A percentile compares a stretch with the other conserved stretches of the same genome.
Evolutionary conservation across 805 yeast species (phyloP).

Genomic region (Yarrowia phangngaensis): DNA sequence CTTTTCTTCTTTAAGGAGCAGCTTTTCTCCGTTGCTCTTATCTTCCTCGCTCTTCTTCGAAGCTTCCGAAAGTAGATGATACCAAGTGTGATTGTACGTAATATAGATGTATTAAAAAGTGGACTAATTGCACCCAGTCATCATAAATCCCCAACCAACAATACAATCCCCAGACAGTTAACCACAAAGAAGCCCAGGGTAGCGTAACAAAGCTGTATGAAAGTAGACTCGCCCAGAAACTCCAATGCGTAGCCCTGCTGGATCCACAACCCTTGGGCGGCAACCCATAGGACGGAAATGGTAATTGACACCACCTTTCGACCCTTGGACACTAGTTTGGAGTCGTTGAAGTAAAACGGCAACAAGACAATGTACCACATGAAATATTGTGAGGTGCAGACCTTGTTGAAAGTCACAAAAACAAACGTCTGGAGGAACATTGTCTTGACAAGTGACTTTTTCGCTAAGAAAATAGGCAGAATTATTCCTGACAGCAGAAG

Average conservation of each 20-base stretch:
- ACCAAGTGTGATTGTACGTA: too few relatives aligned
- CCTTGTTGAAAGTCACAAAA: conserved; percentile 77
- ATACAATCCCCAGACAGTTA: conserved; percentile 59
- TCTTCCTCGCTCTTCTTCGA: conserved; percentile 47
- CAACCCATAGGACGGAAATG: conserved; percentile 57
- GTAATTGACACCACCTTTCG: conserved; percentile 31
- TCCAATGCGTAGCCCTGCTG: conserved; percentile 73
- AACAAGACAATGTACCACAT: conserved; percentile 87
- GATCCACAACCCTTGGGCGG: conserved; percentile 74
- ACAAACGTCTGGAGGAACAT: conserved; percentile 72
- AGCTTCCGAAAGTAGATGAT: conserved; percentile 27
- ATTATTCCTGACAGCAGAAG: conserved; percentile 54
- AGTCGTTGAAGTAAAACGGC: conserved; percentile 60
- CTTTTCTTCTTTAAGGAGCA: conserved; percentile 88
- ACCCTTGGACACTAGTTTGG: conserved; percentile 35
- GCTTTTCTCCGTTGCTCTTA: conserved; percentile 57
- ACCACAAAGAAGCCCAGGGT: conserved; percentile 56
- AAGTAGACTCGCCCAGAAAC: conserved; percentile 66
- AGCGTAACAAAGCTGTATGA: conserved; percentile 54
- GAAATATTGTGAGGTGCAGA: conserved; percentile 91
- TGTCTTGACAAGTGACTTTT: conserved; percentile 47
- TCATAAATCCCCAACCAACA: conserved; percentile 48
- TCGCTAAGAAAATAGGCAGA: conserved; percentile 52
- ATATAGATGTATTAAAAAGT: conserved; percentile 2
- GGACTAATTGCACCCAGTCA: not conserved